Evolutionary conservation across 1,284 basidiomycete species (phyloP), one percentile per base, ranked within the genome.

Genomic region (Fomes fomentarius): DNA sequence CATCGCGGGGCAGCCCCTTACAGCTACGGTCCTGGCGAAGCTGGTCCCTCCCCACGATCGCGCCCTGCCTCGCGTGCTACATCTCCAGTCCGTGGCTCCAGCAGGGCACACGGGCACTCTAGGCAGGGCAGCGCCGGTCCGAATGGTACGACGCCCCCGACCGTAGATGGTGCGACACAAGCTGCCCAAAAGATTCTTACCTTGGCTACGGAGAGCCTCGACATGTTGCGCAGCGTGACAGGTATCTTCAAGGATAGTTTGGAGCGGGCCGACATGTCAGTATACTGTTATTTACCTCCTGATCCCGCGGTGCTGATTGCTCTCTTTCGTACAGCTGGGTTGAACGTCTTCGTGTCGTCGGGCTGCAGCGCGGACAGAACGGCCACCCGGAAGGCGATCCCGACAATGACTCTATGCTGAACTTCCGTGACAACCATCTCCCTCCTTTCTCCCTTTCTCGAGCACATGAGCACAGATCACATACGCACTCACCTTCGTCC

Each of bases 161-260:
- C 83, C 1, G 80, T 80, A 3, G 73, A 79, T 39, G 73, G 81
- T 1, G 87, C 88, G 9, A 79, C 81, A 1, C 78, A 84, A 24
- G 90, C 93, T 14, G 92, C 94, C 10, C 89, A 92, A 68, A 77
- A 89, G 45, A 87, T 96, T 33, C 68, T 96, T 63, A 87, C 87
- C 10, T 83, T 96, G 10, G 93, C 94, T 17, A 92, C 90, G 22
- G 94, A 96, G 75, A 93, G 91, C 66, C 70, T 96, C 69, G 93
- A 96, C 67, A 95, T 96, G 88, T 85, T 96, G 76, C 80, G 88
- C 34, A 86, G 90, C 33, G 91, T 96, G 21, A 93, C 92, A 9
- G 81, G 83, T 2, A 91, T 96, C 19, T 91, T 96, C 63, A 89
- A 87, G 64, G 94, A 96, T 59, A 92, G 87, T 58, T 76, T 96